Percentiles rank a stretch among this genome's conserved stretches.
Evolutionary conservation across 2,329 filamentous ascomycete species (phyloP).

Genomic region (Triangularia verruculosa): DNA sequence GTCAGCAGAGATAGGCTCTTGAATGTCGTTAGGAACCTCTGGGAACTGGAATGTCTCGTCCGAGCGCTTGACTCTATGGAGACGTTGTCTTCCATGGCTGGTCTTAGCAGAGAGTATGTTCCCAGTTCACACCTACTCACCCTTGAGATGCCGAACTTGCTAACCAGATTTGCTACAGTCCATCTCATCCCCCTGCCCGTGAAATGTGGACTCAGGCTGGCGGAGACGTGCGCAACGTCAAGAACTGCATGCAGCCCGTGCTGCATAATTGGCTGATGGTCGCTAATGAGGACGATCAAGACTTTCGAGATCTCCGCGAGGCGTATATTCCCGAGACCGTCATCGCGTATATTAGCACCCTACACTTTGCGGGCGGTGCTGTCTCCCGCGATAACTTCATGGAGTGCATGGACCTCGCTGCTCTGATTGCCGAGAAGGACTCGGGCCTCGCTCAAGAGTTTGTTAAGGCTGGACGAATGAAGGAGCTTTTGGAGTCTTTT

Average conservation of each 20-base stretch:
- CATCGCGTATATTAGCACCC: slow-evolving; percentile 75
- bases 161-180: slow-evolving; percentile 30
- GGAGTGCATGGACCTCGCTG: slow-evolving; percentile 83
- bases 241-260: slow-evolving; percentile 58
- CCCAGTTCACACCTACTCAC: background rate
- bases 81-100: slow-evolving; percentile 57
- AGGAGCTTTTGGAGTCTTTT: slow-evolving; percentile 72
- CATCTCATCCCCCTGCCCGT: slow-evolving; percentile 12
- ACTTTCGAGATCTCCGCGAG: slow-evolving; percentile 64
- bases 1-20: slow-evolving; percentile 43
- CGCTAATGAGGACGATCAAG: slow-evolving; percentile 50
- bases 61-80: slow-evolving; percentile 66
- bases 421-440: slow-evolving; percentile 67
- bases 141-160: background rate
- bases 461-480: slow-evolving; percentile 63
- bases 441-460: slow-evolving; percentile 66
- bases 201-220: slow-evolving; percentile 28
- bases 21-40: slow-evolving; percentile 59
- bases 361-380: slow-evolving; percentile 74
- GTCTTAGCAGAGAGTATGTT: slow-evolving; percentile 52
- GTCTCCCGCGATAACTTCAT: slow-evolving; percentile 74
- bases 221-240: slow-evolving; percentile 51
- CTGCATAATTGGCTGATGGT: slow-evolving; percentile 62
- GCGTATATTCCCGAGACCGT: slow-evolving; percentile 83
- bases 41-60: slow-evolving; percentile 67